Conservation (phyloP, 2,329 filamentous ascomycete species). For the Colletotrichum phormii region DNA sequence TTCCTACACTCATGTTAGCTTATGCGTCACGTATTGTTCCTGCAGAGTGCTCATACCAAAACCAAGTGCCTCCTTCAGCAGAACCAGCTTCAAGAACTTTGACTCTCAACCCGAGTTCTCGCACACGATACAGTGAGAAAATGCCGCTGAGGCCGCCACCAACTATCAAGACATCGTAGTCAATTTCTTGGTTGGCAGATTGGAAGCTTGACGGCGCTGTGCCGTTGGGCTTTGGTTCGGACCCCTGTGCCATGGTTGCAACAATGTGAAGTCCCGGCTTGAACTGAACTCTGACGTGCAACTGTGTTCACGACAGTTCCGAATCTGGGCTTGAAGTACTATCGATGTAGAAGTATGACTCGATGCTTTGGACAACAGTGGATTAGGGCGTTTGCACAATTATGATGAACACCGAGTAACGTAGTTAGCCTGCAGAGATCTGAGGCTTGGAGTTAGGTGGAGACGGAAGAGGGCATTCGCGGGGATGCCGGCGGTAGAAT, state of each 20-base stretch:
- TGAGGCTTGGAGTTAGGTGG: neutral
- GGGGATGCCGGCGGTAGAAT: neutral
- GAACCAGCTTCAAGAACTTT: conserved; percentile 54
- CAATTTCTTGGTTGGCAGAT: conserved; percentile 36
- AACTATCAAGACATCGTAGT: conserved; percentile 52
- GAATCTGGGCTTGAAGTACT: neutral
- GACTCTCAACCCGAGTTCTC: conserved; percentile 49
- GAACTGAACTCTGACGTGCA: neutral
- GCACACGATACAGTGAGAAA: conserved; percentile 53
- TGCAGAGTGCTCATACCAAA: conserved; percentile 43
- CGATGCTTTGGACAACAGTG: neutral
- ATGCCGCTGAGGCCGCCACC: conserved; percentile 56
- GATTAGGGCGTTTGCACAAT: neutral
- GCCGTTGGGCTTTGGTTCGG: neutral
- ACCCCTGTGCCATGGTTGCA: neutral
- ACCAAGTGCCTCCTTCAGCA: conserved; percentile 59
- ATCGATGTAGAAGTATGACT: neutral
- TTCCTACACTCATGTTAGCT: conserved; percentile 41
- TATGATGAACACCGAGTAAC: neutral
- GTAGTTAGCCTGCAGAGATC: neutral
- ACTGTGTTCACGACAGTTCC: neutral
- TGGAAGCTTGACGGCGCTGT: neutral
- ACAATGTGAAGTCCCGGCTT: neutral
- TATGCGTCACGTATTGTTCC: neutral
- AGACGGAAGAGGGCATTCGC: neutral